Evolutionary conservation across 148 eudicot genomes (phyloP).

Genomic region (Silene latifolia): DNA sequence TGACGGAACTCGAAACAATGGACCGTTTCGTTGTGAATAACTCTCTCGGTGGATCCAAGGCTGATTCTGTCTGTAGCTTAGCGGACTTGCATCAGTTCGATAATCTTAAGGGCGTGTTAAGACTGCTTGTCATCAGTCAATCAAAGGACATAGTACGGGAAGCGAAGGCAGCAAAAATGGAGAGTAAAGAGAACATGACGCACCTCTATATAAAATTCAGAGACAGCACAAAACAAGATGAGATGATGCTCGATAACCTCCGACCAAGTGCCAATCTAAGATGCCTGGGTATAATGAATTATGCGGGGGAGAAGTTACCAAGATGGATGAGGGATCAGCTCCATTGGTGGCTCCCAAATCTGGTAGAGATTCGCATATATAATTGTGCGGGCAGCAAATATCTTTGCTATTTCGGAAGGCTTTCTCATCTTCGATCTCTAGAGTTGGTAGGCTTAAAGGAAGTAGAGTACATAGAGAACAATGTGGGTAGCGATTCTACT

Average conservation of each 20-base stretch:
- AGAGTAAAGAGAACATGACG: neutral
- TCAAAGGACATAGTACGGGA: neutral
- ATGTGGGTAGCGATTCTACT: neutral
- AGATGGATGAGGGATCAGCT: slow-evolving; percentile 10
- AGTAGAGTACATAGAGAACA: slow-evolving; percentile 17
- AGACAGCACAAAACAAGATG: neutral
- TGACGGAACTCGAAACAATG: slow-evolving; percentile 7
- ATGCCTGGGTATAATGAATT: neutral
- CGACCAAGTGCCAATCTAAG: slow-evolving; percentile 11
- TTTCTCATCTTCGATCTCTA: neutral
- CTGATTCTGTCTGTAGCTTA: neutral
- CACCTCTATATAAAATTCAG: neutral
- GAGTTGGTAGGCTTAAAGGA: neutral
- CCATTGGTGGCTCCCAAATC: slow-evolving; percentile 8
- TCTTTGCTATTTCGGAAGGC: slow-evolving; percentile 12
- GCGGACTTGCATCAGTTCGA: neutral
- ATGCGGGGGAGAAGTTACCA: slow-evolving; percentile 10
- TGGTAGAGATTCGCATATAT: neutral
- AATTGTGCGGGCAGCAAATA: neutral
- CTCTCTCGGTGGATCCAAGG: neutral
- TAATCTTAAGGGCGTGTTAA: neutral
- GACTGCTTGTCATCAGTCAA: neutral
- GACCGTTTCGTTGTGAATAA: neutral
- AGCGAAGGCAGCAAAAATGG: slow-evolving; percentile 11
- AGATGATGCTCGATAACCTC: slow-evolving; percentile 7